Conservation (phyloP, 257 asterid genomes). For the Capsicum baccatum region DNA sequence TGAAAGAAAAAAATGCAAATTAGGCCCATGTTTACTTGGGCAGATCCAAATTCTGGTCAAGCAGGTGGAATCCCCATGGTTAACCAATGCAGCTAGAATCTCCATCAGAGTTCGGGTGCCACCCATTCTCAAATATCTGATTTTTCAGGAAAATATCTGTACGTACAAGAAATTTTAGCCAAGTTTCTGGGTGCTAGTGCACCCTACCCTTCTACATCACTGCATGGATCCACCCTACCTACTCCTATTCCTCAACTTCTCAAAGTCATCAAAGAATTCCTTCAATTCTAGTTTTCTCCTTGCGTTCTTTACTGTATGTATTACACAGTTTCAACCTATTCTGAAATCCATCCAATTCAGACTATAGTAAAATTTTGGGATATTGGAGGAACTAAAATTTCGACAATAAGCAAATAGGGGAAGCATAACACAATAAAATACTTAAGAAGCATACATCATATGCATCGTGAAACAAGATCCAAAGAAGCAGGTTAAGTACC, state of each 20-base stretch:
- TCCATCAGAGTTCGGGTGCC: constrained; percentile 3
- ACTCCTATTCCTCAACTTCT: background rate
- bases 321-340: constrained; percentile 12
- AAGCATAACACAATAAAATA: constrained; percentile 14
- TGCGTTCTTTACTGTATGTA: background rate
- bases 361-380: background rate
- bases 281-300: background rate
- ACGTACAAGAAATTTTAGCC: background rate
- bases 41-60: background rate
- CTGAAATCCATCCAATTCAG: background rate
- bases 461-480: background rate
- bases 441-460: background rate
- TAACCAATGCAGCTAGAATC: background rate
- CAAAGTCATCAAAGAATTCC: constrained; percentile 17
- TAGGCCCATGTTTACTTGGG: background rate
- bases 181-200: background rate
- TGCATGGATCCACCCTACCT: background rate
- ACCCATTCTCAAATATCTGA: constrained; percentile 1
- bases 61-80: background rate
- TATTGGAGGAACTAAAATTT: constrained; percentile 20
- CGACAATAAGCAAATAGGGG: constrained; percentile 25
- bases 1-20: background rate
- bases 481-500: constrained; percentile 51
- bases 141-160: background rate
- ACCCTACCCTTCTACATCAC: constrained; percentile 11